Percentiles rank a stretch among this genome's conserved stretches.
These are phyloP conservation scores for Botryotinia convoluta DNA, from an alignment of 2,329 filamentous ascomycete species.

Conservation along the genomic window DNA sequence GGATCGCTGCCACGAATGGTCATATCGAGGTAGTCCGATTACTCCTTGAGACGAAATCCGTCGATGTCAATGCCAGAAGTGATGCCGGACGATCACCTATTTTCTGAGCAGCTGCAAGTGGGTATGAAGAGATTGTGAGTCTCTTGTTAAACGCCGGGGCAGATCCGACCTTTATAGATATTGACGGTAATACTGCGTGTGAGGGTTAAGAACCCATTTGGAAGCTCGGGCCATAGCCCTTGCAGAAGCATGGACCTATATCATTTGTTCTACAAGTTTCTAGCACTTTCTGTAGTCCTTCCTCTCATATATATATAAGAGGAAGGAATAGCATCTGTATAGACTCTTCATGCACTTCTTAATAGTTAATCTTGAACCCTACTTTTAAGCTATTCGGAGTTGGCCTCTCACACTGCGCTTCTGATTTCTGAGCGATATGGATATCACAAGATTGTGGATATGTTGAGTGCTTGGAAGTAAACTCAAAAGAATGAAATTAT, in stretches of 20 bases:
- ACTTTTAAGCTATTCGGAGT: too few species aligned
- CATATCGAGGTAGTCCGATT: background rate
- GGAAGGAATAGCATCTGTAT: too few species aligned
- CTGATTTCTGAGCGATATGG: background rate
- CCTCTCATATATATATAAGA: too few species aligned
- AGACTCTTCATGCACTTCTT: too few species aligned
- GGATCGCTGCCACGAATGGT: background rate
- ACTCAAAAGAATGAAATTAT: too few species aligned
- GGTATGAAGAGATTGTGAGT: background rate
- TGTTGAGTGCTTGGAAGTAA: background rate
- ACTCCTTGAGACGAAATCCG: background rate
- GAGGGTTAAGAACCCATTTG: too few species aligned
- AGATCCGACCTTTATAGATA: background rate
- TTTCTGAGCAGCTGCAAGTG: background rate
- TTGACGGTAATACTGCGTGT: background rate
- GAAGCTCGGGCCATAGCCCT: too few species aligned
- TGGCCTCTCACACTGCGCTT: too few species aligned
- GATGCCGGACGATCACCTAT: background rate
- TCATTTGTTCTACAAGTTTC: too few species aligned
- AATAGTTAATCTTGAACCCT: too few species aligned
- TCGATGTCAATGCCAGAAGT: background rate
- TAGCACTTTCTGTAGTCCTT: too few species aligned
- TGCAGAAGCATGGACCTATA: too few species aligned
- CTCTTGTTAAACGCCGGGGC: background rate
- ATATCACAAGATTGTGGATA: background rate